These are phyloP conservation scores for Sclerotinia subarctica DNA, from an alignment of 2,329 filamentous ascomycete species.

Conservation along the genomic window DNA sequence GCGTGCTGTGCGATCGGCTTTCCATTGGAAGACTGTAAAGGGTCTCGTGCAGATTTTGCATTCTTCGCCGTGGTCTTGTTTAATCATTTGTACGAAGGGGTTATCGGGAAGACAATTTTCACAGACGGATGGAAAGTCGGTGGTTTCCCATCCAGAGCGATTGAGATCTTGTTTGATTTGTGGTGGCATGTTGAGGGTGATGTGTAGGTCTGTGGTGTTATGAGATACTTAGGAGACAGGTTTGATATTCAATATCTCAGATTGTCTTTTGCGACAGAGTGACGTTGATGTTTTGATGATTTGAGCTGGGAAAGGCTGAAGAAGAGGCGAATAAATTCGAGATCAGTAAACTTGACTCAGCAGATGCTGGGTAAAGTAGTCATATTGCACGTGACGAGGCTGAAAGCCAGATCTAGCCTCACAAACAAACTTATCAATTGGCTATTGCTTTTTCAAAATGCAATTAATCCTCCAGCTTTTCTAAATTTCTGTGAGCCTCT, in stretches of 20 bases:
- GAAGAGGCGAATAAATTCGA: constrained; percentile 14
- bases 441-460: not conserved
- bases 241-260: not conserved
- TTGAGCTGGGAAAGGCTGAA: constrained; percentile 15
- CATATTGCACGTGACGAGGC: not conserved
- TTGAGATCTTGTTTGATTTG: constrained; percentile 97
- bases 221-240: not conserved
- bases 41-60: constrained; percentile 81
- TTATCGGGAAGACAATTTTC: constrained; percentile 95
- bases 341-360: not conserved
- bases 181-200: constrained; percentile 62
- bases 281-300: not conserved
- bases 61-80: constrained; percentile 80
- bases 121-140: constrained; percentile 82
- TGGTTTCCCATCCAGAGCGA: constrained; percentile 92
- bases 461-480: not conserved
- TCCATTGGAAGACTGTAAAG: constrained; percentile 95
- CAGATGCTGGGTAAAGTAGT: too few relatives aligned
- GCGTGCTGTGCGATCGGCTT: constrained; percentile 82
- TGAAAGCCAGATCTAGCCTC: not conserved
- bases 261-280: constrained; percentile 9
- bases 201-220: not conserved
- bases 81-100: constrained; percentile 98
- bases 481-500: not conserved
- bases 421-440: not conserved